phyloP scores from a whole-genome alignment of 2,329 filamentous ascomycete genomes.

The Fusarium torreyae region DNA sequence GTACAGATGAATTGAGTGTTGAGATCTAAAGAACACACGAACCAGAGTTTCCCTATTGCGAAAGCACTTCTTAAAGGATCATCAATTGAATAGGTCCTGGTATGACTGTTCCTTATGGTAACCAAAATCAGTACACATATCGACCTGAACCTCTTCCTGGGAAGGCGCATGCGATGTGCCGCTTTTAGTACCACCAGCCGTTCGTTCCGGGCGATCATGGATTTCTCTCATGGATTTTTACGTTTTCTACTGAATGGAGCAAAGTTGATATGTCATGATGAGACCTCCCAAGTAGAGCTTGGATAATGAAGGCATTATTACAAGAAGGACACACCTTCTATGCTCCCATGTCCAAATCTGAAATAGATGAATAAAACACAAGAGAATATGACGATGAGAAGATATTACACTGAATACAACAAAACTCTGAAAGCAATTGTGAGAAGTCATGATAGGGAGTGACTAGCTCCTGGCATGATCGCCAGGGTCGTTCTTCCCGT shows the following conservation, averaged over 20 bases:
- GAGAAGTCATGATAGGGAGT: constrained; percentile 21
- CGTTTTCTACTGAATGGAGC: neutral
- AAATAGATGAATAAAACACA: neutral
- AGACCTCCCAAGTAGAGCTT: neutral
- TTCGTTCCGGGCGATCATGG: neutral
- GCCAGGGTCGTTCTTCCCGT: constrained; percentile 10
- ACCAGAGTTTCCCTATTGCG: neutral
- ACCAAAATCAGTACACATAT: neutral
- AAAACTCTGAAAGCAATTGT: neutral
- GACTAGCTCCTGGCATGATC: constrained; percentile 12
- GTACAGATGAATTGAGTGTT: constrained; percentile 12
- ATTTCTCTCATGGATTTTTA: neutral
- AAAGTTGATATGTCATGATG: neutral
- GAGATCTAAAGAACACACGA: constrained; percentile 14
- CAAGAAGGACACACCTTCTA: neutral
- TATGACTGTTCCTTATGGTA: neutral
- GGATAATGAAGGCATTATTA: neutral
- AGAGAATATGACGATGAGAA: neutral
- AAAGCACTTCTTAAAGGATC: neutral
- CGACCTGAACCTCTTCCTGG: neutral
- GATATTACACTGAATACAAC: neutral
- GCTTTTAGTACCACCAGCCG: neutral
- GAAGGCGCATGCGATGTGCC: neutral
- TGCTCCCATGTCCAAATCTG: too few species aligned
- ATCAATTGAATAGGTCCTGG: neutral